These are phyloP conservation scores for Penicillium oxalicum DNA, from an alignment of 2,329 filamentous ascomycete genomes.

Conservation along the genomic window DNA sequence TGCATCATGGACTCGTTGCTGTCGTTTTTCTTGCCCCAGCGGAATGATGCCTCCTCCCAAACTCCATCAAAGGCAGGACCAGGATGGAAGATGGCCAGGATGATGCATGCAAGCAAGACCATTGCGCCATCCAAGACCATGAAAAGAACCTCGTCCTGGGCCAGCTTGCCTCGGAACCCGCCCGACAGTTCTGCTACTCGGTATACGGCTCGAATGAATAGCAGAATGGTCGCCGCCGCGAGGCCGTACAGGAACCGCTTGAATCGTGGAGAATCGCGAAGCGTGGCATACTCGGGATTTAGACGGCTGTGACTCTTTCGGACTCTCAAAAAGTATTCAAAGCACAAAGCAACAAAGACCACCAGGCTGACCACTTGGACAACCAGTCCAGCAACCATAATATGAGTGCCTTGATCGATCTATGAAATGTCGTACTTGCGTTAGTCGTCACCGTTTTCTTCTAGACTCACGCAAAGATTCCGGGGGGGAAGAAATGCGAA, in stretches of 20 bases:
- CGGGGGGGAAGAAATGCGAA: not conserved
- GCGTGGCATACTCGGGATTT: not conserved
- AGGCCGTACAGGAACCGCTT: constrained; percentile 8
- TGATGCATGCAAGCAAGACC: constrained; percentile 30
- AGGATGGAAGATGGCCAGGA: constrained; percentile 7
- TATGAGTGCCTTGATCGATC: constrained; percentile 6
- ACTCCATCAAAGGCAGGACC: constrained; percentile 4
- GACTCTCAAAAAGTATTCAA: not conserved
- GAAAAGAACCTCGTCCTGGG: constrained; percentile 46
- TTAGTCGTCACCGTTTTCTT: not conserved
- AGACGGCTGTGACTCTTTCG: not conserved
- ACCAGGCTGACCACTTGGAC: constrained; percentile 14
- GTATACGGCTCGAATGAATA: constrained; percentile 45
- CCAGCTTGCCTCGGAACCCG: constrained; percentile 43
- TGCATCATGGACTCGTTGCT: not conserved
- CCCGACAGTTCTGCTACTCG: constrained; percentile 46
- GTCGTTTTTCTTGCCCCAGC: not conserved
- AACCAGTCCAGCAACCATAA: constrained; percentile 14
- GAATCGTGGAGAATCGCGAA: not conserved
- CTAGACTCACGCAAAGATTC: not conserved
- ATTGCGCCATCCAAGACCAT: constrained; percentile 49
- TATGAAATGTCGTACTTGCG: not conserved
- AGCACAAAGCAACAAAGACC: constrained; percentile 5
- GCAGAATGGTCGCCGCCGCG: constrained; percentile 33
- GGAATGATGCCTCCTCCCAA: constrained; percentile 3